Evolutionary conservation across 495 filamentous ascomycete species (phyloP).

Genomic region (Parmelia sp.): DNA sequence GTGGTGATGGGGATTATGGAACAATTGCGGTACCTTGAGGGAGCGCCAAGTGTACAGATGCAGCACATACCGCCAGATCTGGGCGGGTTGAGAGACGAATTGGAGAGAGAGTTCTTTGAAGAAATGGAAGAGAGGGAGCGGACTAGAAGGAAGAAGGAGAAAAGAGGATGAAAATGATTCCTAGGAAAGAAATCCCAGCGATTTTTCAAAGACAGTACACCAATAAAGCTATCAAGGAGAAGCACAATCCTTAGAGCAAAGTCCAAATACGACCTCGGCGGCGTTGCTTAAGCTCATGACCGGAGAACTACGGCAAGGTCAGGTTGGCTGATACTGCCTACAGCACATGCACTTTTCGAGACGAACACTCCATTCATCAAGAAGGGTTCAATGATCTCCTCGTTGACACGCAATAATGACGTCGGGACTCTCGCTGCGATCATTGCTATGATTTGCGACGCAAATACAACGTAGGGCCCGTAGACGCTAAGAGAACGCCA

Average conservation of each 20-base stretch:
- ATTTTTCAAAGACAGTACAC: not conserved
- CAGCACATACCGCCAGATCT: slow-evolving; percentile 74
- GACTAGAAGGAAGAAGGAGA: slow-evolving; percentile 43
- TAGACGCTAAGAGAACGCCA: slow-evolving; percentile 9
- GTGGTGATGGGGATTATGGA: slow-evolving; percentile 70
- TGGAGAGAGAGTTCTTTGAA: slow-evolving; percentile 71
- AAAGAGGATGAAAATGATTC: slow-evolving; percentile 12
- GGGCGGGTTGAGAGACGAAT: slow-evolving; percentile 64
- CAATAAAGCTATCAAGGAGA: not conserved
- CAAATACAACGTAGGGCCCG: not conserved
- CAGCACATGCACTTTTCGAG: not conserved
- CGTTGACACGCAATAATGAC: not conserved
- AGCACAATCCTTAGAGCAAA: not conserved
- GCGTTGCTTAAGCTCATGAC: not conserved
- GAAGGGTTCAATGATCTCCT: not conserved
- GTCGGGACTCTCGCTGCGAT: not conserved
- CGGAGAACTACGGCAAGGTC: not conserved
- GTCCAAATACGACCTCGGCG: not conserved
- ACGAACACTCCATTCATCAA: not conserved
- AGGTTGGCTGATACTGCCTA: not conserved
- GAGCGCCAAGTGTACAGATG: slow-evolving; percentile 82
- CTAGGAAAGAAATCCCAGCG: not conserved
- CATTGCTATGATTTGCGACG: not conserved
- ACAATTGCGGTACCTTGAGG: slow-evolving; percentile 77
- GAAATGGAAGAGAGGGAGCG: slow-evolving; percentile 58